phyloP scores from a whole-genome alignment of 371 early-diverging fungal species.

The Cokeromyces recurvatus region DNA sequence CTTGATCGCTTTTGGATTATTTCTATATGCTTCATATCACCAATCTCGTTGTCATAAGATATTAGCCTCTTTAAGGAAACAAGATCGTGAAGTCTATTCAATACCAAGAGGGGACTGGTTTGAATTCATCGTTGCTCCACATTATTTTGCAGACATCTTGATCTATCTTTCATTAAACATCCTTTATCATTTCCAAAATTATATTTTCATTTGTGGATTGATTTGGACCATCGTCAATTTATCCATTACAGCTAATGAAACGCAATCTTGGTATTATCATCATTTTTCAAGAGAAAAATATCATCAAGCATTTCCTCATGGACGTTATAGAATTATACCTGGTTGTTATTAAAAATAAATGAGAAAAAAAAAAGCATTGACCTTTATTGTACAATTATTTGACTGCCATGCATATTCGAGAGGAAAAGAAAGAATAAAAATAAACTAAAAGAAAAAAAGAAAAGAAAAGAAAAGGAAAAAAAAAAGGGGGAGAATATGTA shows the following conservation, averaged over 20 bases:
- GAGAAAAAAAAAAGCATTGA: too few species aligned
- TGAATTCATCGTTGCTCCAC: slow-evolving; percentile 59
- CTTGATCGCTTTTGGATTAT: slow-evolving; percentile 20
- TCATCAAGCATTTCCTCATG: slow-evolving; percentile 19
- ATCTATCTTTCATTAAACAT: slow-evolving; percentile 53
- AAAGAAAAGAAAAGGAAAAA: too few species aligned
- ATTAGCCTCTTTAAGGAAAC: slow-evolving; percentile 51
- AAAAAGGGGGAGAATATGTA: too few species aligned
- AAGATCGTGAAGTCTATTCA: slow-evolving; percentile 25
- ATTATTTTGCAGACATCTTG: slow-evolving; percentile 74
- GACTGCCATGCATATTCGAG: too few species aligned
- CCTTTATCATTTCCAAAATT: slow-evolving; percentile 26
- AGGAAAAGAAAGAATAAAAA: too few species aligned
- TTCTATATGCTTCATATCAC: slow-evolving; percentile 53
- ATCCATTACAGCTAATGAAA: slow-evolving; percentile 57
- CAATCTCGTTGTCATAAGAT: slow-evolving; percentile 65
- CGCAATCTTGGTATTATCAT: slow-evolving; percentile 55
- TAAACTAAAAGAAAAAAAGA: too few species aligned
- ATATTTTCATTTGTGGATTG: slow-evolving; percentile 36
- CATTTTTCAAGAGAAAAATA: slow-evolving; percentile 46
- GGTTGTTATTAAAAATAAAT: slow-evolving; percentile 35
- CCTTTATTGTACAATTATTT: too few species aligned
- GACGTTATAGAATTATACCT: slow-evolving; percentile 42
- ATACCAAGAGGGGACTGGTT: slow-evolving; percentile 76
- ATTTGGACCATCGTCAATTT: slow-evolving; percentile 61